Evolutionary conservation across 176 grass and related monocot species (phyloP).

Genomic region (Paspalum vaginatum): DNA sequence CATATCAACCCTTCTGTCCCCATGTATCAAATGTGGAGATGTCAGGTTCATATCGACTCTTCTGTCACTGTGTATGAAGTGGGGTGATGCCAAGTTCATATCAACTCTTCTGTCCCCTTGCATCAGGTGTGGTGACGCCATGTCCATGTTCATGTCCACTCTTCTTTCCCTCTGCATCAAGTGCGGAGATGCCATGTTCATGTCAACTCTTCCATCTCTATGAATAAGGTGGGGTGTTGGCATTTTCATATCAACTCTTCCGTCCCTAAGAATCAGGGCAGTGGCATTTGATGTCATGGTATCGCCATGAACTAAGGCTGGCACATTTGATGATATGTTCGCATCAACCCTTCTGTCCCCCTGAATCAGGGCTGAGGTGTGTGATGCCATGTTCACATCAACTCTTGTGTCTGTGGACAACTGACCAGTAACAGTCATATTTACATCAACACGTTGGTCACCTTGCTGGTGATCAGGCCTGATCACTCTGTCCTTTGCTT

Average conservation of each 20-base stretch:
- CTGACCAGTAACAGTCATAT: constrained; percentile 49
- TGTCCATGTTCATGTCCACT: constrained; percentile 63
- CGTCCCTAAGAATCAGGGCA: constrained; percentile 41
- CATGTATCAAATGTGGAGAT: constrained; percentile 47
- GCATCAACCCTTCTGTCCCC: constrained; percentile 45
- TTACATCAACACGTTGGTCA: constrained; percentile 58
- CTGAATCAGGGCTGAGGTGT: constrained; percentile 44
- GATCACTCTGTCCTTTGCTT: constrained; percentile 70
- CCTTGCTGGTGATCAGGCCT: constrained; percentile 42
- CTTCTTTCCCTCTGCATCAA: constrained; percentile 55
- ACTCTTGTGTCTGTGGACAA: constrained; percentile 43
- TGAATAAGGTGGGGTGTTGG: constrained; percentile 25
- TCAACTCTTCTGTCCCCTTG: constrained; percentile 53
- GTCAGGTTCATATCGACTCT: constrained; percentile 49
- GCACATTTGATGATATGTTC: constrained; percentile 37
- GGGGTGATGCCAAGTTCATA: constrained; percentile 47
- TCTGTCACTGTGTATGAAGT: constrained; percentile 42
- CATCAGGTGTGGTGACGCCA: constrained; percentile 48
- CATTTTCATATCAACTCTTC: constrained; percentile 52
- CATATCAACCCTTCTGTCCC: constrained; percentile 60
- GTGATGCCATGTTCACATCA: constrained; percentile 60
- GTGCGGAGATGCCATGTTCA: constrained; percentile 60
- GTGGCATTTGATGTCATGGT: constrained; percentile 35
- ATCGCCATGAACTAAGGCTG: constrained; percentile 48
- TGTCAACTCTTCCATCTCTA: constrained; percentile 56